A percentile compares a stretch with the other conserved stretches of the same genome.
Conservation (phyloP, 2,329 filamentous ascomycete species). For the Epichloe bromicola region DNA sequence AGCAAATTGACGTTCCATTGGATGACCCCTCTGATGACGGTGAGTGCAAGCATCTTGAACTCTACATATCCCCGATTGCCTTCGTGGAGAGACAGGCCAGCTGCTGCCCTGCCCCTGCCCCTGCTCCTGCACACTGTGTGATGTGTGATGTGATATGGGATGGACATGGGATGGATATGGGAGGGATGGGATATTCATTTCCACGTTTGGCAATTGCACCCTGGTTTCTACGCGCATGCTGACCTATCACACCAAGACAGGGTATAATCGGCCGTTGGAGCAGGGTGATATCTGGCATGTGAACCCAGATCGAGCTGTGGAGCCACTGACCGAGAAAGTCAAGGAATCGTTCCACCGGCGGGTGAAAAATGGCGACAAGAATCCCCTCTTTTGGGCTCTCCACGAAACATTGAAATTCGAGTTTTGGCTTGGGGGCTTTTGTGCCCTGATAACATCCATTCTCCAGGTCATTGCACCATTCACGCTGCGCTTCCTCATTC, state of each 20-base stretch:
- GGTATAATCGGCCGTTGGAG: constrained; percentile 75
- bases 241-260: constrained; percentile 37
- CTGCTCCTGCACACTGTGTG: neutral
- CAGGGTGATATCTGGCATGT: constrained; percentile 78
- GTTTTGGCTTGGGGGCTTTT: constrained; percentile 73
- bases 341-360: constrained; percentile 56
- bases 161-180: too few species aligned
- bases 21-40: constrained; percentile 82
- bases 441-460: constrained; percentile 59
- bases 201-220: neutral
- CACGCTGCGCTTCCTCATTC: constrained; percentile 72
- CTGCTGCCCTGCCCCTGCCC: too few species aligned
- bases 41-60: constrained; percentile 22
- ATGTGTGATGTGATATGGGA: too few species aligned
- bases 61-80: neutral
- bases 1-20: constrained; percentile 74
- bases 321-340: constrained; percentile 54
- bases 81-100: neutral
- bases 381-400: constrained; percentile 66
- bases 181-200: neutral
- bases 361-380: constrained; percentile 52
- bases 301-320: constrained; percentile 66
- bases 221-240: neutral
- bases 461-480: constrained; percentile 77
- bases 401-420: constrained; percentile 79